Conservation (phyloP, 2,329 filamentous ascomycete genomes). For the Aureobasidium melanogenum region DNA sequence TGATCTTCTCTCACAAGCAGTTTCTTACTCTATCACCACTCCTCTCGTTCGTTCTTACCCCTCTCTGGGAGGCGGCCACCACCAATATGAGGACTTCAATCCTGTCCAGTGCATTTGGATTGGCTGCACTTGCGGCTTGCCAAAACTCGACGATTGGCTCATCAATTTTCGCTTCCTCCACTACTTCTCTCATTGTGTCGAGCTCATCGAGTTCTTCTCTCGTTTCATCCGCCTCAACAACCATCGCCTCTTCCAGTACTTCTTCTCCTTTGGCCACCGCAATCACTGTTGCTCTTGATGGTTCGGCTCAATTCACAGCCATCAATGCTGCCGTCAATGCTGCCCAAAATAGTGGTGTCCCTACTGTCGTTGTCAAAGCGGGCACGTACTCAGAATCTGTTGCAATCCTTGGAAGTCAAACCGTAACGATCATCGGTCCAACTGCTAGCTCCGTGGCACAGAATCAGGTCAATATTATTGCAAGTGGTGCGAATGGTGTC, state of each 20-base stretch:
- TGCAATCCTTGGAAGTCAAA: constrained; percentile 31
- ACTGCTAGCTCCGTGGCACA: constrained; percentile 25
- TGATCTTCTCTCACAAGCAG: neutral
- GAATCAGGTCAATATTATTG: constrained; percentile 30
- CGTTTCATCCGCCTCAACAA: constrained; percentile 8
- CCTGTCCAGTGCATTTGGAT: constrained; percentile 31
- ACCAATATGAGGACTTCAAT: constrained; percentile 32
- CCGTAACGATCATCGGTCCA: constrained; percentile 35
- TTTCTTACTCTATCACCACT: neutral
- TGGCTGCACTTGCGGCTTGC: constrained; percentile 28
- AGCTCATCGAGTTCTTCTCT: neutral
- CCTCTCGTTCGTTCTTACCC: neutral
- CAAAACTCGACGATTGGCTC: constrained; percentile 22
- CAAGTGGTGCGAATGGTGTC: constrained; percentile 17
- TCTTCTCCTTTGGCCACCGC: constrained; percentile 17
- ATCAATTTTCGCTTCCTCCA: neutral
- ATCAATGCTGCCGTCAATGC: constrained; percentile 31
- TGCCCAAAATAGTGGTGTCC: constrained; percentile 32
- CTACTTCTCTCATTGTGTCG: neutral
- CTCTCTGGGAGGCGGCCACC: neutral
- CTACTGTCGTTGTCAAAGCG: constrained; percentile 36
- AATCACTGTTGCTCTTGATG: constrained; percentile 38
- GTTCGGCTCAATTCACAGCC: constrained; percentile 36
- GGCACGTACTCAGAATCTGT: constrained; percentile 39
- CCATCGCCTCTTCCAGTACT: neutral